Evolutionary conservation across 2,329 filamentous ascomycete species (phyloP).

Genomic region (Aspergillus phoenicis): DNA sequence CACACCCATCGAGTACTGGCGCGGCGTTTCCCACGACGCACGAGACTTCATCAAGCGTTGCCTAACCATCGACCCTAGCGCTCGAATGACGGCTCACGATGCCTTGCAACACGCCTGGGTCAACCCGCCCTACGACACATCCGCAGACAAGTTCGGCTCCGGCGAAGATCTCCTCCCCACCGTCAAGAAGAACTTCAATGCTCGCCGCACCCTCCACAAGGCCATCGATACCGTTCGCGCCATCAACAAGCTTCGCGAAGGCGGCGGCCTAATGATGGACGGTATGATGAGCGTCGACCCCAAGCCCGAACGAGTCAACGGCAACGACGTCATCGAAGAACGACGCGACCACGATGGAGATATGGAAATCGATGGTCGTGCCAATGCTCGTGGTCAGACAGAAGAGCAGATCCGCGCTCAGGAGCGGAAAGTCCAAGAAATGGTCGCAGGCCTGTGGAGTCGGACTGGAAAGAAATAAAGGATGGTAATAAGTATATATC

Average conservation of each 20-base stretch:
- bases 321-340: conserved; percentile 46
- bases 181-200: conserved; percentile 72
- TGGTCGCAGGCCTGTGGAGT: conserved; percentile 60
- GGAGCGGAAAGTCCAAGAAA: conserved; percentile 61
- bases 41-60: conserved; percentile 92
- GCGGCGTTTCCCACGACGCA: conserved; percentile 80
- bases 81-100: conserved; percentile 88
- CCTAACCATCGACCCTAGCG: conserved; percentile 82
- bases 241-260: conserved; percentile 68
- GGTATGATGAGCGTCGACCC: conserved; percentile 62
- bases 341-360: conserved; percentile 28
- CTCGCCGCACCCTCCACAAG: conserved; percentile 64
- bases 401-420: conserved; percentile 64
- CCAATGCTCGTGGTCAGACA: conserved; percentile 63
- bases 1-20: conserved; percentile 94
- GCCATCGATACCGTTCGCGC: conserved; percentile 69
- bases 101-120: conserved; percentile 68
- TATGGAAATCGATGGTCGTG: conserved; percentile 61
- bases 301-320: conserved; percentile 49
- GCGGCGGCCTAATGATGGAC: conserved; percentile 65
- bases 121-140: conserved; percentile 56
- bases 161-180: conserved; percentile 63
- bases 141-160: conserved; percentile 33
- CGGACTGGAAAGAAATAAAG: conserved; percentile 13
- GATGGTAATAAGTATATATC: background rate